Base-by-base conservation (phyloP, 805 yeast genomes). In the Starmera caribaea region DNA sequence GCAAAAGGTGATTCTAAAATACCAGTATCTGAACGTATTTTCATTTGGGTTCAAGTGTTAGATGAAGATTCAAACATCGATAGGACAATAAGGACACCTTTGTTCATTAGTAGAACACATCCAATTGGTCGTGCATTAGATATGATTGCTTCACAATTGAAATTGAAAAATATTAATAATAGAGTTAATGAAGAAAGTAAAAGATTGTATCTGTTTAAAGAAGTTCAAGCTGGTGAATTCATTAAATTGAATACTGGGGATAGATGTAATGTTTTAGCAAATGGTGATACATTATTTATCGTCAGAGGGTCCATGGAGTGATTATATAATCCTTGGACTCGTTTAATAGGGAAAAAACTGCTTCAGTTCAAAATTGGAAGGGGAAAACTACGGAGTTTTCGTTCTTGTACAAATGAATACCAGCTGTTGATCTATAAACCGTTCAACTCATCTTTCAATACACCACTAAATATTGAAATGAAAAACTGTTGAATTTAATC, bases 121-220 rank as follows among this genome's bases (percentile, higher is more conserved):
- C 57, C 59, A 10, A 4, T 54, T 8, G 59, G 59, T 1, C 40
- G 59, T 33, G 57, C 46, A 0, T 38, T 54, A 32, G 59, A 54
- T 29, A 45, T 48, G 5, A 43, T 53, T 4, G 50, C 58, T 1
- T 12, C 32, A 2, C 34, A 37, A 24, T n/a, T 52, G 30, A 40
- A 42, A 13, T 15, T 54, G 35, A 51, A 46, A 31, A 54, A 54
- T 36, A 16, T 45, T 14, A 54, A 54, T 36, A 53, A 53, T 35
- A 42, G 41, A 37, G 52, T 56, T 0, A 47, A 33, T 3, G 52
- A 54, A n/a, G 38, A 38, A 12, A 6, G 43, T 2, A 45, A 49
- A 35, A 45, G 41, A 33, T 30, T 54, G 16, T 47, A 44, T 16
- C 34, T 54, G 24, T 53, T 52, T 36, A 42, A 48, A 32, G 43